Base-by-base conservation (phyloP, 1,284 basidiomycete genomes). In the Ustilago crameri region DNA sequence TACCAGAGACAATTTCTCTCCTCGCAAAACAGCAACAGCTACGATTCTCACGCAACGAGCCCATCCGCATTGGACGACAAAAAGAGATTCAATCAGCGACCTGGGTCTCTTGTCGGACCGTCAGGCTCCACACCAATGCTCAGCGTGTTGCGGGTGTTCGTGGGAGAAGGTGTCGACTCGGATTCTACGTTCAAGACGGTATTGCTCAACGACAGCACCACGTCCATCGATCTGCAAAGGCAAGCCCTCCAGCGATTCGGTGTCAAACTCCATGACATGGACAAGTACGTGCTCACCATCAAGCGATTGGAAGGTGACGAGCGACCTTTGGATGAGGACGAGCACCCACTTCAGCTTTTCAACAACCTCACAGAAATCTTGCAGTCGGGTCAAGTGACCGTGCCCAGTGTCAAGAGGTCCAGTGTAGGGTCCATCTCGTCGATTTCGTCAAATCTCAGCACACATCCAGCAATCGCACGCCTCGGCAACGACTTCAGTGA, bases 101-200 rank as follows among this genome's bases (percentile, higher is more conserved):
- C 82, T 0, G 81, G 79, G 12, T 79, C 76, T 18, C 47, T 83
- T 24, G 56, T 88, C 2, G 81, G 69, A 15, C 75, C 77, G 17
- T 75, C 80, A 0, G 75, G 74, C 17, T 87, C 87, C 17, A 89
- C 92, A 8, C 93, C 93, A 0, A 90, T 95, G 72, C 88, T 98
- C 60, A 96, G 91, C 76, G 95, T 98, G 61, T 89, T 98, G 51
- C 91, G 95, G 18, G 89, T 98, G 43, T 98, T 98, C 82, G 94
- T 94, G 0, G 95, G 95, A 9, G 89, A 91, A 66, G 79, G 84
- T 20, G 80, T 86, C 62, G 90, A 94, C 80, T 93, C 92, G 1
- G 94, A 97, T 74, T 92, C 93, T 3, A 96, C 94, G 0, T 98
- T 98, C 88, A 98, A 98, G 86, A 98, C 95, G 1, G 95, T 96